Conservation (phyloP, 2,329 filamentous ascomycete genomes). For the Claviceps pusilla region DNA sequence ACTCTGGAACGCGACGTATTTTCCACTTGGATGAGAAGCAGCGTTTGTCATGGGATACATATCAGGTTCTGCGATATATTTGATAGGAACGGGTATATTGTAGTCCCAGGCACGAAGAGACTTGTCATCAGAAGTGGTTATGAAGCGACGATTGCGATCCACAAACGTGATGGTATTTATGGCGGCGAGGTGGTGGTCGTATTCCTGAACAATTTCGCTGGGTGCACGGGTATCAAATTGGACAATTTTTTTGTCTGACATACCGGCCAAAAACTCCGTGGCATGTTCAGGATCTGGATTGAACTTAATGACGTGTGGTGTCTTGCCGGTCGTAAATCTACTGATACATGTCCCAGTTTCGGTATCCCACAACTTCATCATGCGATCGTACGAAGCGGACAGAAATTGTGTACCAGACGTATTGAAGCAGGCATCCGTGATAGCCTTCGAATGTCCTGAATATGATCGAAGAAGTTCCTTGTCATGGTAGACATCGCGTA, state of each 20-base stretch:
- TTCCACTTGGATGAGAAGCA: conserved; percentile 71
- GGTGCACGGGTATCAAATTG: conserved; percentile 79
- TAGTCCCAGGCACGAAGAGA: conserved; percentile 95
- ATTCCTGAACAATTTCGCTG: conserved; percentile 80
- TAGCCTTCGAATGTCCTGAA: conserved; percentile 73
- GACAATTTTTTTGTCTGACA: conserved; percentile 98
- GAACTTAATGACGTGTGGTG: conserved; percentile 86
- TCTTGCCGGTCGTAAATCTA: conserved; percentile 87
- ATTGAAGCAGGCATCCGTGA: conserved; percentile 85
- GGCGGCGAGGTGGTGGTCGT: conserved; percentile 94
- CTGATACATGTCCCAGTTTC: conserved; percentile 81
- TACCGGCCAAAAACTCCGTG: conserved; percentile 86
- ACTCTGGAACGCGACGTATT: conserved; percentile 86
- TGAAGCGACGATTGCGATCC: conserved; percentile 86
- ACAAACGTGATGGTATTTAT: conserved; percentile 97
- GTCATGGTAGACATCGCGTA: conserved; percentile 89
- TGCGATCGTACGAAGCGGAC: conserved; percentile 81
- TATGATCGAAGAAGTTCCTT: conserved; percentile 83
- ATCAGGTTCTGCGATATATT: conserved; percentile 92
- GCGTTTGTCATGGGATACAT: conserved; percentile 94
- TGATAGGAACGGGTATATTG: conserved; percentile 95
- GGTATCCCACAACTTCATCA: conserved; percentile 97
- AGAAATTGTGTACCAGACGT: conserved; percentile 70
- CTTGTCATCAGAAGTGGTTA: conserved; percentile 96
- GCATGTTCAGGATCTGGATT: conserved; percentile 64